Conservation (phyloP, 805 yeast species). For the Saccharomycopsis guyanensis region DNA sequence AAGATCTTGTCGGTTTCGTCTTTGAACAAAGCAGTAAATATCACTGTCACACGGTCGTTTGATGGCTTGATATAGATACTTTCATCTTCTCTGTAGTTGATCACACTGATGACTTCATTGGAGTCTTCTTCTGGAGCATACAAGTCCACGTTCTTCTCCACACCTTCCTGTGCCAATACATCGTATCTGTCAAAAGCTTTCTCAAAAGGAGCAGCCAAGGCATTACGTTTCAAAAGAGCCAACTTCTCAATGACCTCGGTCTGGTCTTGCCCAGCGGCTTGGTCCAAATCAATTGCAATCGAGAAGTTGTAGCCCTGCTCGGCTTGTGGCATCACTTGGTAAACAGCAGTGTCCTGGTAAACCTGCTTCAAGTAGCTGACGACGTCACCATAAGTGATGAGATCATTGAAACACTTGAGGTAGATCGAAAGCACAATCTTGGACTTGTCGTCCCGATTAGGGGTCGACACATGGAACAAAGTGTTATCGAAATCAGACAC, state of each 20-base stretch:
- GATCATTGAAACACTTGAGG: slow-evolving; percentile 72
- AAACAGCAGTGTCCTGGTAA: slow-evolving; percentile 39
- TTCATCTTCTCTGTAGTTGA: slow-evolving; percentile 90
- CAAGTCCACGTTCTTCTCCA: slow-evolving; percentile 29
- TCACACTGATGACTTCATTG: slow-evolving; percentile 49
- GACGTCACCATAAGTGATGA: slow-evolving; percentile 57
- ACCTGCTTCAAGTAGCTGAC: slow-evolving; percentile 37
- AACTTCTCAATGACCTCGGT: slow-evolving; percentile 52
- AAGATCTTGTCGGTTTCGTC: slow-evolving; percentile 94
- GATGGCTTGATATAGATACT: slow-evolving; percentile 85
- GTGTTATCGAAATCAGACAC: slow-evolving; percentile 95
- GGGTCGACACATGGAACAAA: slow-evolving; percentile 87
- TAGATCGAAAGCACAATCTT: slow-evolving; percentile 58
- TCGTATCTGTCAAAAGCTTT: slow-evolving; percentile 77
- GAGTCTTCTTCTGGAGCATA: slow-evolving; percentile 31
- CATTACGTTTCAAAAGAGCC: slow-evolving; percentile 72
- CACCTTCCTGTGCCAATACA: slow-evolving; percentile 42
- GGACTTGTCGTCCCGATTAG: slow-evolving; percentile 49
- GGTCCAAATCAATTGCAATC: slow-evolving; percentile 54
- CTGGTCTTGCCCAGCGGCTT: slow-evolving; percentile 33
- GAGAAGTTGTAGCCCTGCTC: slow-evolving; percentile 84
- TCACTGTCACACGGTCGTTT: slow-evolving; percentile 93
- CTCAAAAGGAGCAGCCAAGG: slow-evolving; percentile 90
- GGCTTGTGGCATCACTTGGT: slow-evolving; percentile 32
- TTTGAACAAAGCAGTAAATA: slow-evolving; percentile 87